Percentiles rank a stretch among this genome's conserved stretches.
Conservation (phyloP, 139 green algal species). For the Tetradesmus obliquus region DNA sequence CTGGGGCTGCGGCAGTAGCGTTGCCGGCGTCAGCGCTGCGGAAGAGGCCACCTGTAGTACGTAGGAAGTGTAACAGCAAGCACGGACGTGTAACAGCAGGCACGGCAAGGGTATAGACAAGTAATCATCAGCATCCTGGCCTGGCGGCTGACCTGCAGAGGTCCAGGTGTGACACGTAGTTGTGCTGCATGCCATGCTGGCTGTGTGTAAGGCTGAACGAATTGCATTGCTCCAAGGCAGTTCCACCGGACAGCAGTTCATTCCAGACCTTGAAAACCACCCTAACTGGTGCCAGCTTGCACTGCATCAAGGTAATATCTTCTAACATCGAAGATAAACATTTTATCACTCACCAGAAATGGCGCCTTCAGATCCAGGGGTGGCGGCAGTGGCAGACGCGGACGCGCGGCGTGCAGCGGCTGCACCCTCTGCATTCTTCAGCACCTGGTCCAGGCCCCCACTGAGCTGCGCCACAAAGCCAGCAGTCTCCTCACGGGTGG, state of each 20-base stretch:
- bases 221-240: no score
- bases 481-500: background rate
- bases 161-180: background rate
- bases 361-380: background rate
- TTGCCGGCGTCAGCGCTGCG: background rate
- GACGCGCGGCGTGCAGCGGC: background rate
- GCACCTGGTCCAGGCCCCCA: slow-evolving; percentile 1
- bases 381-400: background rate
- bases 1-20: background rate
- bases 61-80: background rate
- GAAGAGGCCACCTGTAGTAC: background rate
- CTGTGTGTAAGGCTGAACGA: no score
- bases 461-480: background rate
- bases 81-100: background rate
- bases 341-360: background rate
- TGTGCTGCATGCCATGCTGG: no score
- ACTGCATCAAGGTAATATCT: no score
- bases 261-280: no score
- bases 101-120: background rate
- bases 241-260: no score
- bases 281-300: no score
- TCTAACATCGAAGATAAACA: no score
- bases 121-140: background rate
- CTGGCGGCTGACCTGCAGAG: background rate
- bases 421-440: background rate